Base-by-base conservation (phyloP, 2,329 filamentous ascomycete species). In the Talaromyces sp. region DNA sequence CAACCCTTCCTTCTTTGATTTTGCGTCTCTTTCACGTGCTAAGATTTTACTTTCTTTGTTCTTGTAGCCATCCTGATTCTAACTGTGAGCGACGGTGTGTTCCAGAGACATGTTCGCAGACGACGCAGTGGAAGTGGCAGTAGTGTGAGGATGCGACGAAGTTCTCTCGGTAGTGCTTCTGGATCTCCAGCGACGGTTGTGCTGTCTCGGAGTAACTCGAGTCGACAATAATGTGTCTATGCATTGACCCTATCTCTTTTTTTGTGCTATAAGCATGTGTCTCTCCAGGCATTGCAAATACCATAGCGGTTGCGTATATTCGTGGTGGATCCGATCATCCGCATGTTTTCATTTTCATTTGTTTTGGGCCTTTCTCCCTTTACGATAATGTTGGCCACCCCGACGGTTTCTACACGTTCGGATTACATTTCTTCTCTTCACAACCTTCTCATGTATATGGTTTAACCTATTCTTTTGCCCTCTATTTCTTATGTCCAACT, bases 41-140 rank as follows among this genome's bases (percentile, higher is more conserved):
- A 77, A 77, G 71, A 74, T 64, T 67, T 63, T 64, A 62, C 65
- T 50, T 59, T 66, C 64, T 60, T 66, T 64, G 58, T 61, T 55
- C 51, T 51, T 57, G 22, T 60, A 60, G 55, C 54, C 40, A 54
- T 53, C 55, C 68, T 75, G 71, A 75, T 77, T 77, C 76, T 78
- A 76, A 77, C 71, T 68, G 71, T 72, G 65, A 69, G 70, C 70
- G 68, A 74, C 70, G 69, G 68, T 74, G 70, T 71, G 70, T 66
- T 75, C 68, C 75, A 78, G 76, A 77, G 72, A 73, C 74, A 69
- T 63, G 63, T 66, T 65, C 70, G 73, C 68, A 68, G 73, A 63
- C 73, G 71, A 66, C 70, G 72, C 61, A 74, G 72, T 65, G 72
- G 71, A 62, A 73, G 71, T 60, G 73, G 75, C 63, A 68, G 73